These are phyloP conservation scores for Coprinopsis cinerea DNA, from an alignment of 768 basidiomycete species.

Conservation along the genomic window DNA sequence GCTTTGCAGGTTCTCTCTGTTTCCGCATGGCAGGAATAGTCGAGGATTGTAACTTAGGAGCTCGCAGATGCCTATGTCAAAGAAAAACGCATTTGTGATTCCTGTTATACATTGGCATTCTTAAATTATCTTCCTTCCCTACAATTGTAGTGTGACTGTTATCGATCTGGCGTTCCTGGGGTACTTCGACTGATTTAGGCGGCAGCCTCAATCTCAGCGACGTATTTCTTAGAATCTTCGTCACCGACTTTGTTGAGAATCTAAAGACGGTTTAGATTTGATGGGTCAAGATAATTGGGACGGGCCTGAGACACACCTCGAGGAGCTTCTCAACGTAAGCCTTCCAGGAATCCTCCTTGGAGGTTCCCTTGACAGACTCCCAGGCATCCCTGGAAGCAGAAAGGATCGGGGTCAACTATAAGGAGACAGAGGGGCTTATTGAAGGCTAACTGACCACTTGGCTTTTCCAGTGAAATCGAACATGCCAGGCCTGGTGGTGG, in stretches of 20 bases:
- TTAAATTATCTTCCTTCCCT: no score
- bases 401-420: conserved; percentile 1
- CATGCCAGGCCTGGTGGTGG: conserved; percentile 59
- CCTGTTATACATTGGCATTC: no score
- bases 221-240: conserved; percentile 47
- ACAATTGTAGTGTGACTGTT: no score
- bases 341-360: conserved; percentile 63
- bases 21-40: no score
- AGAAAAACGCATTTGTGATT: no score
- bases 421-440: not conserved
- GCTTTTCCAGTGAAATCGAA: conserved; percentile 84
- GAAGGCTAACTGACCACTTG: conserved; percentile 61
- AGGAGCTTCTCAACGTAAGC: conserved; percentile 75
- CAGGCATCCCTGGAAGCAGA: conserved; percentile 71
- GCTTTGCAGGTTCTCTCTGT: no score
- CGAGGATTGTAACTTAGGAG: no score
- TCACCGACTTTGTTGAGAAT: conserved; percentile 48
- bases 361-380: conserved; percentile 63
- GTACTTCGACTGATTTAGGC: conserved; percentile 13
- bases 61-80: no score
- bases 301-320: conserved; percentile 38
- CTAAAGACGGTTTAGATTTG: conserved; percentile 27
- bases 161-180: no score
- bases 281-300: conserved; percentile 8
- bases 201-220: conserved; percentile 57